Conservation (phyloP, 192 early-diverging fungal species). For the Dispira simplex region DNA sequence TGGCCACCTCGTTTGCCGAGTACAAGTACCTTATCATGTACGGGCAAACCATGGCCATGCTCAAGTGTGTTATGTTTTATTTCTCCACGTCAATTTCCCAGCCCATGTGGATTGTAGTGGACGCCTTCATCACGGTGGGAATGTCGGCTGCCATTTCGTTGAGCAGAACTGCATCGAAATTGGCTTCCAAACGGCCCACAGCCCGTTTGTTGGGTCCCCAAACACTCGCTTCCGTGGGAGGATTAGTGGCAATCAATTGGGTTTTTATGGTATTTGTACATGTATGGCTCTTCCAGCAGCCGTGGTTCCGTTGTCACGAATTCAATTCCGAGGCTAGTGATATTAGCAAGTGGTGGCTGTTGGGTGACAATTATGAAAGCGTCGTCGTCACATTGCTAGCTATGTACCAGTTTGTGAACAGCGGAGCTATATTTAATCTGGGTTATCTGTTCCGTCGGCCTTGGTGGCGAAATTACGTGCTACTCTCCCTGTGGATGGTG, state of each 20-base stretch:
- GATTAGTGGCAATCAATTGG: conserved; percentile 55
- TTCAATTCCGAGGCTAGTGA: conserved; percentile 50
- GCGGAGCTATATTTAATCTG: conserved; percentile 50
- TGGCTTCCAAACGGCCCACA: conserved; percentile 48
- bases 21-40: conserved; percentile 69
- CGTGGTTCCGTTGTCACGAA: conserved; percentile 67
- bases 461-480: conserved; percentile 44
- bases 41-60: conserved; percentile 51
- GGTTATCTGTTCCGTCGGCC: conserved; percentile 43
- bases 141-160: conserved; percentile 51
- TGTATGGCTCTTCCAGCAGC: conserved; percentile 46
- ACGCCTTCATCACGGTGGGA: conserved; percentile 44
- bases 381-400: conserved; percentile 40
- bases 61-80: conserved; percentile 52
- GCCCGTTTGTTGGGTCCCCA: conserved; percentile 57
- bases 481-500: conserved; percentile 31
- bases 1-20: conserved; percentile 58
- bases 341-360: conserved; percentile 49
- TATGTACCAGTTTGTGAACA: conserved; percentile 59
- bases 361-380: conserved; percentile 63
- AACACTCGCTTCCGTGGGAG: conserved; percentile 49
- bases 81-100: conserved; percentile 57
- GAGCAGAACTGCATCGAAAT: conserved; percentile 34
- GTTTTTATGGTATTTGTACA: conserved; percentile 39
- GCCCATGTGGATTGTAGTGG: conserved; percentile 62